phyloP scores from a whole-genome alignment of 2,329 filamentous ascomycete species.

The Cladobotryum protrusum region DNA sequence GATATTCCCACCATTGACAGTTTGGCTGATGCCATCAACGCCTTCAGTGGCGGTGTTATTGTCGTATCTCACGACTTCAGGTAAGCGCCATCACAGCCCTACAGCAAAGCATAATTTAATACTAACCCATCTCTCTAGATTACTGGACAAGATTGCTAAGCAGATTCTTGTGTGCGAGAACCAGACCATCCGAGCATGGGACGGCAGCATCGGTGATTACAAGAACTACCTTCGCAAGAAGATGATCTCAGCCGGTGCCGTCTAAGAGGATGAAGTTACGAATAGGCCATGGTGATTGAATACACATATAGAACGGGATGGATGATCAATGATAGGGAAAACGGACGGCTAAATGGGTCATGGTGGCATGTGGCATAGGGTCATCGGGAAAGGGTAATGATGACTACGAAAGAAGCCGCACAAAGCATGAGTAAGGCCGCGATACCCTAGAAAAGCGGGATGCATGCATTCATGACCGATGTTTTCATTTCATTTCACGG shows the following conservation, averaged over 20 bases:
- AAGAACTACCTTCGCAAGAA: conserved; percentile 99
- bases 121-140: conserved; percentile 43
- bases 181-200: conserved; percentile 86
- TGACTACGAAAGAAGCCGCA: background rate
- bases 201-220: conserved; percentile 86
- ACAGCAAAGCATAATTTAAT: background rate
- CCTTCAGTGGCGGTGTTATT: conserved; percentile 91
- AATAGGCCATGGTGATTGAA: conserved; percentile 14
- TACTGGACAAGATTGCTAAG: conserved; percentile 99
- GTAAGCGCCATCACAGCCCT: conserved; percentile 47
- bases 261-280: conserved; percentile 48
- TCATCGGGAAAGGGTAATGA: conserved; percentile 13
- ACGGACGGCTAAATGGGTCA: conserved; percentile 13
- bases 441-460: conserved; percentile 26
- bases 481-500: conserved; percentile 19
- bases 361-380: conserved; percentile 12
- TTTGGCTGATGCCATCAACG: conserved; percentile 94
- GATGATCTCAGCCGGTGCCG: conserved; percentile 85
- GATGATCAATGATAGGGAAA: conserved; percentile 14
- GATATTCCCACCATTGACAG: conserved; percentile 99
- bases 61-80: conserved; percentile 99
- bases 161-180: conserved; percentile 99
- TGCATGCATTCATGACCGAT: conserved; percentile 18
- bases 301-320: conserved; percentile 18
- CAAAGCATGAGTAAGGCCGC: conserved; percentile 22